Evolutionary conservation across 768 basidiomycete species (phyloP).

Genomic region (Macrocybe gigantea): DNA sequence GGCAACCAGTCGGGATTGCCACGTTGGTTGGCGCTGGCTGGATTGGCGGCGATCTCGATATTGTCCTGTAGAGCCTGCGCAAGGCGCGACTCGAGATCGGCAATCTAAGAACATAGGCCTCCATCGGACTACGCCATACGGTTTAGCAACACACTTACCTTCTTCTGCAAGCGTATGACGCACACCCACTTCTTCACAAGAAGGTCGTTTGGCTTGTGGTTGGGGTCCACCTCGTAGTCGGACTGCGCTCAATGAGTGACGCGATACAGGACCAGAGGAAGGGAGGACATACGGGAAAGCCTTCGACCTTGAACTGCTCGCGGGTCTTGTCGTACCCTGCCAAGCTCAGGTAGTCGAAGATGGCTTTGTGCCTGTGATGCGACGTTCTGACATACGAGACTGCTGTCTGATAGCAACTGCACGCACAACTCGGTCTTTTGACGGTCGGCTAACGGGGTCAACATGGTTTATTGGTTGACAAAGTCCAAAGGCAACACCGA

Average conservation of each 20-base stretch:
- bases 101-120: conserved; percentile 32
- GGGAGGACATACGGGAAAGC: conserved; percentile 10
- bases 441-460: background rate
- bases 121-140: background rate
- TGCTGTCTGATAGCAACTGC: background rate
- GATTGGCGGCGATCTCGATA: conserved; percentile 3
- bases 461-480: too few species aligned
- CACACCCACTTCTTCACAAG: conserved; percentile 84
- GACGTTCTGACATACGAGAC: background rate
- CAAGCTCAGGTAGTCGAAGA: conserved; percentile 26
- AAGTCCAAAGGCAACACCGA: too few species aligned
- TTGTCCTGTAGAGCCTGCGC: conserved; percentile 41
- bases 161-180: conserved; percentile 78
- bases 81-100: conserved; percentile 55
- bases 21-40: conserved; percentile 4
- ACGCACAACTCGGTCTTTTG: background rate
- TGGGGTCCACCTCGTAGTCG: conserved; percentile 22
- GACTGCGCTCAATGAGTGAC: conserved; percentile 7
- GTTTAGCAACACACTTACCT: conserved; percentile 28
- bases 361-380: conserved; percentile 25
- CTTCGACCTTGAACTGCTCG: conserved; percentile 25
- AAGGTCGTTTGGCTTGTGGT: conserved; percentile 34
- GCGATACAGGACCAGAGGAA: background rate
- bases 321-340: conserved; percentile 26
- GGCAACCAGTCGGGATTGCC: conserved; percentile 44